Percentiles rank a stretch among this genome's conserved stretches.
These are phyloP conservation scores for Aspergillus ostianus DNA, from an alignment of 495 filamentous ascomycete species.

Conservation along the genomic window DNA sequence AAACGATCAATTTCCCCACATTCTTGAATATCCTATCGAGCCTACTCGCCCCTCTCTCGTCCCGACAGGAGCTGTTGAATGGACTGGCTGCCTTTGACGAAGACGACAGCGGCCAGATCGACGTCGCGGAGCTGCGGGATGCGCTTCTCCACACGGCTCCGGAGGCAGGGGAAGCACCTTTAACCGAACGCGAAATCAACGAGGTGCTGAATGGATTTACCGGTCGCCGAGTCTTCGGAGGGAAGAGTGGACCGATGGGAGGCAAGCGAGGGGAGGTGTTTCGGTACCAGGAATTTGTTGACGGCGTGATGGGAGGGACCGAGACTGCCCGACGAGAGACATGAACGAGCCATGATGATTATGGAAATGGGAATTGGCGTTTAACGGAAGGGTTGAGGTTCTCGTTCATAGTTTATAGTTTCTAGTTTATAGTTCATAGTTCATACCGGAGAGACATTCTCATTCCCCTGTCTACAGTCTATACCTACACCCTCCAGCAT, in stretches of 20 bases:
- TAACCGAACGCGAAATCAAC: constrained; percentile 78
- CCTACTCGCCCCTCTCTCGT: constrained; percentile 68
- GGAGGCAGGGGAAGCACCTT: constrained; percentile 62
- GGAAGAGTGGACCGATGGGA: constrained; percentile 31
- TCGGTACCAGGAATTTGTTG: constrained; percentile 47
- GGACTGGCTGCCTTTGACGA: constrained; percentile 95
- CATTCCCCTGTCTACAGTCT: no score
- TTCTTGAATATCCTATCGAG: constrained; percentile 78
- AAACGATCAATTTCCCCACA: constrained; percentile 75
- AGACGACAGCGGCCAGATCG: constrained; percentile 90
- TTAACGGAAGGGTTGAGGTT: not conserved
- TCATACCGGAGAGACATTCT: no score
- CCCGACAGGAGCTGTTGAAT: constrained; percentile 71
- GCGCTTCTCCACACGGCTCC: constrained; percentile 78
- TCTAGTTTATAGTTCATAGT: no score
- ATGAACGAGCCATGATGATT: constrained; percentile 17
- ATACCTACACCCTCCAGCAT: no score
- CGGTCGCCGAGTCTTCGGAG: constrained; percentile 70
- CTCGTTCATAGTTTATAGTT: not conserved
- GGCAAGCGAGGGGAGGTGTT: constrained; percentile 45
- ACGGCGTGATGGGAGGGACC: constrained; percentile 38
- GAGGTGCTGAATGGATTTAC: constrained; percentile 80
- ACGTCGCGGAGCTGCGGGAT: constrained; percentile 76
- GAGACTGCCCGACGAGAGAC: constrained; percentile 26
- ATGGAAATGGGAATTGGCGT: constrained; percentile 3